Percentiles rank a stretch among this genome's conserved stretches.
phyloP scores from a whole-genome alignment of 2,329 filamentous ascomycete species.

The Neofusicoccum laricinum region DNA sequence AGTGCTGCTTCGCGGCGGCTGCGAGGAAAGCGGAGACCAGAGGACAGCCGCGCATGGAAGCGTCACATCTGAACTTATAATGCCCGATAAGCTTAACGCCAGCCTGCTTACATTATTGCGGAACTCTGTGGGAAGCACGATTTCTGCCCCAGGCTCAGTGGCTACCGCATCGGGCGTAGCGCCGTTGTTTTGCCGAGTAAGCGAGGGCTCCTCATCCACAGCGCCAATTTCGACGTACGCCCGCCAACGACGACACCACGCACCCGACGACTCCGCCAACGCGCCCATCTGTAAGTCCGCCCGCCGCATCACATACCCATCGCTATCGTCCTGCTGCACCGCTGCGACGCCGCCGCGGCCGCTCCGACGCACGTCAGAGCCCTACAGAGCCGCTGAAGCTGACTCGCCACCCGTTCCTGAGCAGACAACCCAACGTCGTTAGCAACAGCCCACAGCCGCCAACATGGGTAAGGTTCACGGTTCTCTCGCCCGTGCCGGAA shows the following conservation, averaged over 20 bases:
- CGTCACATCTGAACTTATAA: background rate
- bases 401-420: constrained; percentile 27
- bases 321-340: background rate
- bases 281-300: constrained; percentile 34
- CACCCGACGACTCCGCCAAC: constrained; percentile 30
- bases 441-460: constrained; percentile 42
- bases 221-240: constrained; percentile 25
- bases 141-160: background rate
- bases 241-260: constrained; percentile 29
- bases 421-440: constrained; percentile 20
- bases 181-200: constrained; percentile 15
- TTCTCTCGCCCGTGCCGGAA: constrained; percentile 92
- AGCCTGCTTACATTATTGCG: background rate
- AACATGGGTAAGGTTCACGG: constrained; percentile 93
- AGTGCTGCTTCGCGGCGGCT: background rate
- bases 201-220: constrained; percentile 22
- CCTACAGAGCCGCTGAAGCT: background rate
- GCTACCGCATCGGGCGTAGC: constrained; percentile 6
- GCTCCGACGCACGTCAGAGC: background rate
- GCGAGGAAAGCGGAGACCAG: background rate
- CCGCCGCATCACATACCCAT: background rate
- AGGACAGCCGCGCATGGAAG: background rate
- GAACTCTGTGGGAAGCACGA: background rate
- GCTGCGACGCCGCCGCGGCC: background rate
- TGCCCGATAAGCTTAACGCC: background rate